Percentiles rank a stretch among this genome's conserved stretches.
Evolutionary conservation across 768 basidiomycete genomes (phyloP).

Genomic region (Mycena epipterygia): DNA sequence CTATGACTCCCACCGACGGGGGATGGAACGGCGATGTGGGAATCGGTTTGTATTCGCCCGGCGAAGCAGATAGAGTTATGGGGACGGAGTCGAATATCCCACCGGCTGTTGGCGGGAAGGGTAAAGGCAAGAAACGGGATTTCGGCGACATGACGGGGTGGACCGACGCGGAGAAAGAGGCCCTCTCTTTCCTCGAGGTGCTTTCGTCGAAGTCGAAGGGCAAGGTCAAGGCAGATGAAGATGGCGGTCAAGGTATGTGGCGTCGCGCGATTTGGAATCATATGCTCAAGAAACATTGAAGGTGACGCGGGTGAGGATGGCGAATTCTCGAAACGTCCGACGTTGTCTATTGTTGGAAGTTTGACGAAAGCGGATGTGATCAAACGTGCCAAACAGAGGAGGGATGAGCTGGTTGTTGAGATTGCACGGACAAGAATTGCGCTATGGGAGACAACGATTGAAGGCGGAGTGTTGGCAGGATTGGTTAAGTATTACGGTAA

Average conservation of each 20-base stretch:
- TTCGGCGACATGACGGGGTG: slow-evolving; percentile 27
- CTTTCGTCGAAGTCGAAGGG: slow-evolving; percentile 29
- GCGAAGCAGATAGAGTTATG: slow-evolving; percentile 9
- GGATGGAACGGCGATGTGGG: slow-evolving; percentile 24
- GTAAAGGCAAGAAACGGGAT: slow-evolving; percentile 30
- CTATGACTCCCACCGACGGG: slow-evolving; percentile 25
- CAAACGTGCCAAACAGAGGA: slow-evolving; percentile 66
- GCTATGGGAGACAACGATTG: slow-evolving; percentile 77
- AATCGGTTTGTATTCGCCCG: slow-evolving; percentile 24
- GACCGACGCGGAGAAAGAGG: slow-evolving; percentile 28
- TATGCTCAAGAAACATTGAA: slow-evolving; percentile 36
- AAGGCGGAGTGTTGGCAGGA: slow-evolving; percentile 62
- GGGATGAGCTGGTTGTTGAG: slow-evolving; percentile 64
- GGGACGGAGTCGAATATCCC: neutral
- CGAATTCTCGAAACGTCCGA: slow-evolving; percentile 23
- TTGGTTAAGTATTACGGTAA: slow-evolving; percentile 48
- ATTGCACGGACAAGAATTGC: slow-evolving; percentile 73
- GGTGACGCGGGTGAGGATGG: slow-evolving; percentile 16
- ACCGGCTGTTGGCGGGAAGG: neutral
- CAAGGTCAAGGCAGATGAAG: slow-evolving; percentile 28
- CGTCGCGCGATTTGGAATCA: slow-evolving; percentile 35
- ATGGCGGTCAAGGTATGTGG: slow-evolving; percentile 42
- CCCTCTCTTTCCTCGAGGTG: slow-evolving; percentile 25
- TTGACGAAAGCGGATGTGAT: slow-evolving; percentile 61
- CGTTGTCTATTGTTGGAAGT: slow-evolving; percentile 28